These are phyloP conservation scores for Przewalskia tangutica DNA, from an alignment of 257 asterid species.

Conservation along the genomic window DNA sequence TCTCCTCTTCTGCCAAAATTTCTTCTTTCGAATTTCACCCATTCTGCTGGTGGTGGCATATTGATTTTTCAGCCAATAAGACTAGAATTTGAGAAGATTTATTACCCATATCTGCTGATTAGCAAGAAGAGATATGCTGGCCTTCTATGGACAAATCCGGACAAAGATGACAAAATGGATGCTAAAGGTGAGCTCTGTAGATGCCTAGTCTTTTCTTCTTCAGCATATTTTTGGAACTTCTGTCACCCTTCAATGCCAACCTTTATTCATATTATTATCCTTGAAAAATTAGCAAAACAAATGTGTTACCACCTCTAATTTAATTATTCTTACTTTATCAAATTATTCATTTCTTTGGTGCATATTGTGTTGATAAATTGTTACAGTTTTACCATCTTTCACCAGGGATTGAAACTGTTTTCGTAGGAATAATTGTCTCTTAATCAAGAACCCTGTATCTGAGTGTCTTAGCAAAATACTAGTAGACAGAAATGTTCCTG, in stretches of 20 bases:
- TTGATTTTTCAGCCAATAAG: conserved; percentile 66
- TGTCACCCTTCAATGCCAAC: neutral
- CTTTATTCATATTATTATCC: neutral
- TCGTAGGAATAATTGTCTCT: conserved; percentile 88
- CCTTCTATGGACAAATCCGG: conserved; percentile 92
- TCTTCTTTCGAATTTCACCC: neutral
- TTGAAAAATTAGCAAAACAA: neutral
- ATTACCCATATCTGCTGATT: conserved; percentile 80
- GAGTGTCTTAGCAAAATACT: conserved; percentile 92
- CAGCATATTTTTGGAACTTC: neutral
- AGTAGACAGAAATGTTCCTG: conserved; percentile 83
- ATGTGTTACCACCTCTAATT: neutral
- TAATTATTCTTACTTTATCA: neutral
- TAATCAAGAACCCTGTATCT: conserved; percentile 81
- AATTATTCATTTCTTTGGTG: neutral
- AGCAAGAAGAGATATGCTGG: conserved; percentile 99
- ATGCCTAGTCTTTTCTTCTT: conserved; percentile 6
- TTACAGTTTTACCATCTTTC: conserved; percentile 7
- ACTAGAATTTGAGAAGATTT: conserved; percentile 96
- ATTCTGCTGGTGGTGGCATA: conserved; percentile 8
- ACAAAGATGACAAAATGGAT: conserved; percentile 94
- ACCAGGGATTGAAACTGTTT: conserved; percentile 88
- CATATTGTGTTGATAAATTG: neutral
- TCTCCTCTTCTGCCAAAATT: neutral
- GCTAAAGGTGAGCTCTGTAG: conserved; percentile 63